Evolutionary conservation across 495 filamentous ascomycete species (phyloP).

Genomic region (Daldinia grandis): DNA sequence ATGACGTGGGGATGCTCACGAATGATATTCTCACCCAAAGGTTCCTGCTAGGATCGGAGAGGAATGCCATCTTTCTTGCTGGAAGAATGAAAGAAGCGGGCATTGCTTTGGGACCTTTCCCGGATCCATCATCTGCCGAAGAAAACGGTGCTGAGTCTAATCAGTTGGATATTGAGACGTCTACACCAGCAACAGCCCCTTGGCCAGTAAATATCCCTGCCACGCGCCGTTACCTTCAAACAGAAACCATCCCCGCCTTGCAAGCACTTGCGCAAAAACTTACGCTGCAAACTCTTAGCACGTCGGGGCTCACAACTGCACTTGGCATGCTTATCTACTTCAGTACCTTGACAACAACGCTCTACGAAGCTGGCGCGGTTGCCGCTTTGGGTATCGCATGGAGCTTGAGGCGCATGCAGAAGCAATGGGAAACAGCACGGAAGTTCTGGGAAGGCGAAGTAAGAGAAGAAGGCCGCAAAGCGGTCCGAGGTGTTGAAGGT

Average conservation of each 20-base stretch:
- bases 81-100: constrained; percentile 75
- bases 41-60: constrained; percentile 81
- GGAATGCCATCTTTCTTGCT: constrained; percentile 77
- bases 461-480: constrained; percentile 79
- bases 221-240: constrained; percentile 67
- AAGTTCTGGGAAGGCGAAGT: constrained; percentile 78
- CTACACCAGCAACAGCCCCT: constrained; percentile 30
- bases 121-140: constrained; percentile 12
- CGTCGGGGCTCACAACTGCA: constrained; percentile 67
- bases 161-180: background rate
- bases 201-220: constrained; percentile 62
- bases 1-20: constrained; percentile 85
- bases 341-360: constrained; percentile 57
- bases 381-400: constrained; percentile 60
- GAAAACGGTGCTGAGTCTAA: constrained; percentile 2
- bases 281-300: constrained; percentile 75
- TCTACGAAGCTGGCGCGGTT: constrained; percentile 83
- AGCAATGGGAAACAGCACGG: constrained; percentile 76
- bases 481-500: constrained; percentile 73
- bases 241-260: constrained; percentile 72
- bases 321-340: constrained; percentile 76
- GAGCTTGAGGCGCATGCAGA: constrained; percentile 78
- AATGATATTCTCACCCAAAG: constrained; percentile 75
- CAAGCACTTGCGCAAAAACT: constrained; percentile 82
- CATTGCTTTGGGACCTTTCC: constrained; percentile 57